A percentile compares a stretch with the other conserved stretches of the same genome.
These are phyloP conservation scores for Penicillium salamii DNA, from an alignment of 495 filamentous ascomycete genomes.

Conservation along the genomic window DNA sequence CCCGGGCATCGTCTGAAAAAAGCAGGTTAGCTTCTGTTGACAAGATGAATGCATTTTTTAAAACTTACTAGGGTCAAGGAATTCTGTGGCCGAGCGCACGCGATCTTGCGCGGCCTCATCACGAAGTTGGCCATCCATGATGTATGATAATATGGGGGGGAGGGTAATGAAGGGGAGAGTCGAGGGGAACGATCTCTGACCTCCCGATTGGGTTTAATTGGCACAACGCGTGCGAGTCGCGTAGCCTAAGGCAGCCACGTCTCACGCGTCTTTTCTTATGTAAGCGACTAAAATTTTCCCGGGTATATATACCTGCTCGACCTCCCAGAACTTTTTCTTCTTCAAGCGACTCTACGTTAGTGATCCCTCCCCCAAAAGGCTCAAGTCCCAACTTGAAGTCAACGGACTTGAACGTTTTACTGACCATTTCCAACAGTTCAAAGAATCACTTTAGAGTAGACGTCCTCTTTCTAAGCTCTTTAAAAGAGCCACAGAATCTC, in stretches of 20 bases:
- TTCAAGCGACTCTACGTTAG: slow-evolving; percentile 65
- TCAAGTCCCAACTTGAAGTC: not conserved
- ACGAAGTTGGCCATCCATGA: slow-evolving; percentile 71
- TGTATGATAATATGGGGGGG: slow-evolving; percentile 18
- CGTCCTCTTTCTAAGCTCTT: slow-evolving; percentile 73
- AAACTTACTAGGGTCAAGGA: slow-evolving; percentile 77
- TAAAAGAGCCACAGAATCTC: slow-evolving; percentile 74
- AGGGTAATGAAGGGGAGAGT: slow-evolving; percentile 12
- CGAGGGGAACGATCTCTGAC: slow-evolving; percentile 10
- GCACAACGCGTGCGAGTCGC: slow-evolving; percentile 1
- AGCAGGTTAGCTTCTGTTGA: slow-evolving; percentile 21
- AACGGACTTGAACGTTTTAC: slow-evolving; percentile 8
- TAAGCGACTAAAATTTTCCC: not conserved
- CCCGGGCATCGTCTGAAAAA: slow-evolving; percentile 44
- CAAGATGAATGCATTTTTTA: not conserved
- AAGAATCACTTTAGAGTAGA: slow-evolving; percentile 93
- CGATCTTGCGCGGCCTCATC: slow-evolving; percentile 81
- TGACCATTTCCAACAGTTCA: slow-evolving; percentile 52
- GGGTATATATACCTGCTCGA: not conserved
- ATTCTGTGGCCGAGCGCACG: slow-evolving; percentile 75
- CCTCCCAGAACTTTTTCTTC: slow-evolving; percentile 27
- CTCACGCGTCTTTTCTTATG: not conserved
- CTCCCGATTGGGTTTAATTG: slow-evolving; percentile 11
- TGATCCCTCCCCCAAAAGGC: slow-evolving; percentile 40
- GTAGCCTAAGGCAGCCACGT: not conserved